Base-by-base conservation (phyloP, 2,329 filamentous ascomycete genomes). In the Colletotrichum cuscutae region DNA sequence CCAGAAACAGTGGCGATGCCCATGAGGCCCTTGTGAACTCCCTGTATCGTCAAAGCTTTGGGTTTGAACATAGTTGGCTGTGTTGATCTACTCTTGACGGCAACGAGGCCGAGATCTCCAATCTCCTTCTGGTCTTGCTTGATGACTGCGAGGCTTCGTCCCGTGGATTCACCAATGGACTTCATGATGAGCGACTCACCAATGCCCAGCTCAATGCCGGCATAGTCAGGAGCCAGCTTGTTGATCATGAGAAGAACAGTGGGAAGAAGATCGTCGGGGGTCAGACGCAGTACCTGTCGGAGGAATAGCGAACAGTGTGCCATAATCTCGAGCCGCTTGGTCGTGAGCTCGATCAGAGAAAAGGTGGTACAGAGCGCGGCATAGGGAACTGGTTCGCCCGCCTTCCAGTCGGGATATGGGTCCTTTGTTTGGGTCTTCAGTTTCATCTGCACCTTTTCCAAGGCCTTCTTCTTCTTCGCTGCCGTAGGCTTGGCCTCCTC, bases 151-250 rank as follows among this genome's bases (percentile, higher is more conserved):
- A 98, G 84, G 78, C 92, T 97, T 73, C 97, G 92, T 11, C 97
- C 97, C 0, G 97, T 99, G 35, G 92, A 93, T 84, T 98, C 96
- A 12, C 96, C 96, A 79, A 99, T 97, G 5, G 97, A 94, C 82
- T 98, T 99, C 95, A 98, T 98, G 78, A 99, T 98, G 32, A 99
- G 84, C 0, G 96, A 98, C 83, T 99, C 97, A 69, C 97, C 97
- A 77, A 99, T 99, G n/a, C 97, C 97, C 35, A 99, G 88, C 83
- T 99, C 97, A 75, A 99, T 95, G 24, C 97, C 97, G 56, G 95
- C 93, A 81, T 98, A 99, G 79, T 99, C 97, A 3, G 97, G 96
- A 2, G 97, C 97, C 30, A 99, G 90, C 82, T 98, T 98, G 84
- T 98, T 98, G 82, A 98, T 94, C 97, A 99, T 98, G 35, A 99